These are phyloP conservation scores for Venturia carpophila DNA, from an alignment of 2,329 filamentous ascomycete species.

Conservation along the genomic window DNA sequence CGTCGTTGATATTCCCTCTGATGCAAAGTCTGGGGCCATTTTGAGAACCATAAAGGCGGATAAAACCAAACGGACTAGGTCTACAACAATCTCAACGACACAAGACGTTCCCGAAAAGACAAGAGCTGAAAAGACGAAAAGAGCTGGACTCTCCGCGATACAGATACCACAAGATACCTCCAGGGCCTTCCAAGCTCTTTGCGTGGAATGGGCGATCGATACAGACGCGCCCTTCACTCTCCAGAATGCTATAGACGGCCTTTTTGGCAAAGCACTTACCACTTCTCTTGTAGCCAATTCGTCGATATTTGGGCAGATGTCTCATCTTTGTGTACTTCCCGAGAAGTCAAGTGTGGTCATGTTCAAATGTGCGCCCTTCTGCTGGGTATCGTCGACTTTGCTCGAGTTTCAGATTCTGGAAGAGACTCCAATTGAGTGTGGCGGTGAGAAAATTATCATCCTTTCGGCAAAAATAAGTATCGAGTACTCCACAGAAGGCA, in stretches of 20 bases:
- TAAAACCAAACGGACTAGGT: neutral
- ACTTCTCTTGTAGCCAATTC: neutral
- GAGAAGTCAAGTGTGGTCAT: slow-evolving; percentile 1
- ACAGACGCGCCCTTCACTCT: neutral
- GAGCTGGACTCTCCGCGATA: neutral
- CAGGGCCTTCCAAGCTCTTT: neutral
- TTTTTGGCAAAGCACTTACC: neutral
- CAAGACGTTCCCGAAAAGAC: neutral
- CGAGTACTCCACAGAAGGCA: neutral
- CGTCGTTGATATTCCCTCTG: slow-evolving; percentile 1
- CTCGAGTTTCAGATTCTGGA: neutral
- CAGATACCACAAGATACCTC: neutral
- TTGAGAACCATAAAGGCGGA: slow-evolving; percentile 6
- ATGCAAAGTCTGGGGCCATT: neutral
- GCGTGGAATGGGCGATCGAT: neutral
- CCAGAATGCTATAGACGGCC: slow-evolving; percentile 3
- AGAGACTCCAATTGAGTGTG: neutral
- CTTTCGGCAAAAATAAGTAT: neutral
- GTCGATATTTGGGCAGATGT: slow-evolving; percentile 2
- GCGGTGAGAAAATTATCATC: neutral
- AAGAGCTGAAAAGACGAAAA: neutral
- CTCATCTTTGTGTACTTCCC: neutral
- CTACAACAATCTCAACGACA: neutral
- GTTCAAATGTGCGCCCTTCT: neutral
- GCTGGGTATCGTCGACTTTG: neutral